Evolutionary conservation across 345 rosid species (phyloP).

Genomic region (Arabidopsis suecica): DNA sequence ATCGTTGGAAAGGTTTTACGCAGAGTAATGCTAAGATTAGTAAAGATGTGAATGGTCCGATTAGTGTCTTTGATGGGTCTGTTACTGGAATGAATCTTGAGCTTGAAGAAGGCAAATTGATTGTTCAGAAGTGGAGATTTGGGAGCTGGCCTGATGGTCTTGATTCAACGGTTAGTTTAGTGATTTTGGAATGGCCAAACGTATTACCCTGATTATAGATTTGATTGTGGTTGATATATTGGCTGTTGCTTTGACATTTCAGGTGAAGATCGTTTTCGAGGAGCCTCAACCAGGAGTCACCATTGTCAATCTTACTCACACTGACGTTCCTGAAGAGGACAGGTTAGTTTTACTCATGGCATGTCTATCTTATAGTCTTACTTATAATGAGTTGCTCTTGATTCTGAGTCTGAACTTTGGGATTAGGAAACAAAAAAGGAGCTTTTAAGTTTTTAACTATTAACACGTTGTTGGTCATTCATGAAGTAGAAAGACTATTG

Average conservation of each 20-base stretch:
- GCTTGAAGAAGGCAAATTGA: constrained; percentile 85
- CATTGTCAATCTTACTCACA: constrained; percentile 68
- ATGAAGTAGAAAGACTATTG: neutral
- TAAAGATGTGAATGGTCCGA: constrained; percentile 80
- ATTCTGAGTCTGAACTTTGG: constrained; percentile 3
- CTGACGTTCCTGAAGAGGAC: constrained; percentile 91
- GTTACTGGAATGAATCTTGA: constrained; percentile 81
- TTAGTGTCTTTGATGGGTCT: constrained; percentile 90
- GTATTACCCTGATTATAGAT: neutral
- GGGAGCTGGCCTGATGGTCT: constrained; percentile 98
- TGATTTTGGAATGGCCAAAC: neutral
- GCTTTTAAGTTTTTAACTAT: neutral
- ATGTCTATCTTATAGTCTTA: neutral
- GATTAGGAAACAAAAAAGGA: neutral
- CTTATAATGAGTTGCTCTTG: constrained; percentile 3
- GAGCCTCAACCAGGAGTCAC: constrained; percentile 92
- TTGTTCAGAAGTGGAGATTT: constrained; percentile 92
- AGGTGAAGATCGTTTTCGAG: constrained; percentile 75
- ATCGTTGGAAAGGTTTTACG: constrained; percentile 93
- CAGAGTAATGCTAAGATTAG: constrained; percentile 92
- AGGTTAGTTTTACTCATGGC: constrained; percentile 53
- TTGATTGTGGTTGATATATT: constrained; percentile 31
- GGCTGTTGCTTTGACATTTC: constrained; percentile 36
- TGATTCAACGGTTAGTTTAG: constrained; percentile 67
- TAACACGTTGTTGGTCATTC: neutral